Conservation (phyloP, 1,139 yeast species). For the Sugiyamaella paludigena region DNA sequence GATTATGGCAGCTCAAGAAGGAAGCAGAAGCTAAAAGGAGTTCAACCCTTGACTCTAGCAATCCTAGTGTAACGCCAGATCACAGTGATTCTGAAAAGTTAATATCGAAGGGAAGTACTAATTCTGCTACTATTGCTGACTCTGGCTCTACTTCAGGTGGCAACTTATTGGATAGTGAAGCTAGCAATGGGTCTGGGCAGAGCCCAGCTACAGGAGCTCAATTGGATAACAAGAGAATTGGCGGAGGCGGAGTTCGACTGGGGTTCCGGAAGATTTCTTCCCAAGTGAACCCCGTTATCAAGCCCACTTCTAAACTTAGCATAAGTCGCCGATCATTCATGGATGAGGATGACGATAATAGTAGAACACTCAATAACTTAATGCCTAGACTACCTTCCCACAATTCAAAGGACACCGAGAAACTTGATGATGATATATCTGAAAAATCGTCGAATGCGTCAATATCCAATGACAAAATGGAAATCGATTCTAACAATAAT, state of each 20-base stretch:
- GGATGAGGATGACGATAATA: constrained; percentile 19
- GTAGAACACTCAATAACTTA: constrained; percentile 1
- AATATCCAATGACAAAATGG: too few relatives aligned
- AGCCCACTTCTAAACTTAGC: too few relatives aligned
- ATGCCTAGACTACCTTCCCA: not conserved
- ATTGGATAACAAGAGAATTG: too few relatives aligned
- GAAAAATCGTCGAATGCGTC: not conserved
- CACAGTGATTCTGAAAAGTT: not conserved
- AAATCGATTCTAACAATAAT: not conserved
- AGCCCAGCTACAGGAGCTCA: not conserved
- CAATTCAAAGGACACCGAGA: not conserved
- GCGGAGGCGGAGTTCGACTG: too few relatives aligned
- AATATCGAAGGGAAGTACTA: constrained; percentile 10
- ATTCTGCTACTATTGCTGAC: not conserved
- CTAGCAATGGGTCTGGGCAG: too few relatives aligned
- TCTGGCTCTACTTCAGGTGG: not conserved
- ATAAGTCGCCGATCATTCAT: constrained; percentile 8
- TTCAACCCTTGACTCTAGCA: too few relatives aligned
- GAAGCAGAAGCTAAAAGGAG: constrained; percentile 26
- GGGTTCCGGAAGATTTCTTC: too few relatives aligned
- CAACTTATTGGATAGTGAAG: not conserved
- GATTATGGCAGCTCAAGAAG: constrained; percentile 41
- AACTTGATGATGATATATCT: constrained; percentile 1
- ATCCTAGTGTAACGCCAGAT: too few relatives aligned
- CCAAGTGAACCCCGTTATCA: too few relatives aligned